These are phyloP conservation scores for Lipomyces kockii DNA, from an alignment of 805 yeast genomes.

Conservation along the genomic window DNA sequence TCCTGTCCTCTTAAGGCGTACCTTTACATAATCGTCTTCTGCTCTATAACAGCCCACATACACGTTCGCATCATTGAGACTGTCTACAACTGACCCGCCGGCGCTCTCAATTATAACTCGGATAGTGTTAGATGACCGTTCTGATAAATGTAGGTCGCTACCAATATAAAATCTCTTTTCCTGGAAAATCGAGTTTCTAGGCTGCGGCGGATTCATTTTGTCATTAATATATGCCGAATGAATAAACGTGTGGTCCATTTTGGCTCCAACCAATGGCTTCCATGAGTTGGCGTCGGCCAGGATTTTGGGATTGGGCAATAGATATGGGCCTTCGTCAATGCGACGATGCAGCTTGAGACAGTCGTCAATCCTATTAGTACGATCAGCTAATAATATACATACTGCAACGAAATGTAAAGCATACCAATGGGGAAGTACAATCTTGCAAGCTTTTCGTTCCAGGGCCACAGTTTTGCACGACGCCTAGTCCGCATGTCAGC, in stretches of 20 bases:
- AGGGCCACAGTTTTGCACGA: neutral
- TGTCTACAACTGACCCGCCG: conserved; percentile 57
- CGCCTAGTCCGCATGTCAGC: neutral
- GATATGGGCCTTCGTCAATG: conserved; percentile 60
- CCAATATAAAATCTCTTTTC: conserved; percentile 58
- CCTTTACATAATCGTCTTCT: conserved; percentile 57
- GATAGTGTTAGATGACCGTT: conserved; percentile 50
- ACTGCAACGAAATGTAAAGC: neutral
- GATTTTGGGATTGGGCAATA: conserved; percentile 49
- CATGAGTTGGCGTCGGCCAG: conserved; percentile 24
- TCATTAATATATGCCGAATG: conserved; percentile 20
- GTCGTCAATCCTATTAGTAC: conserved; percentile 66
- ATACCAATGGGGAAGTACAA: conserved; percentile 68
- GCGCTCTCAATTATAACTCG: conserved; percentile 52
- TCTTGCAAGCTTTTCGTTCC: conserved; percentile 41
- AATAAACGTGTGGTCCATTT: conserved; percentile 8
- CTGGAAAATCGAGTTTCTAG: conserved; percentile 42
- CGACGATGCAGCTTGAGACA: conserved; percentile 60
- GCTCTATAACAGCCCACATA: conserved; percentile 67
- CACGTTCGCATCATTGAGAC: conserved; percentile 48
- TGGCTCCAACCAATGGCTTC: conserved; percentile 9
- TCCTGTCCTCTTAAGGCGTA: neutral
- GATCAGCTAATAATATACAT: neutral
- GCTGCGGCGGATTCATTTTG: conserved; percentile 8
- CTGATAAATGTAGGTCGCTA: conserved; percentile 60